Base-by-base conservation (phyloP, 2,329 filamentous ascomycete species). In the Fusarium annulatum region DNA sequence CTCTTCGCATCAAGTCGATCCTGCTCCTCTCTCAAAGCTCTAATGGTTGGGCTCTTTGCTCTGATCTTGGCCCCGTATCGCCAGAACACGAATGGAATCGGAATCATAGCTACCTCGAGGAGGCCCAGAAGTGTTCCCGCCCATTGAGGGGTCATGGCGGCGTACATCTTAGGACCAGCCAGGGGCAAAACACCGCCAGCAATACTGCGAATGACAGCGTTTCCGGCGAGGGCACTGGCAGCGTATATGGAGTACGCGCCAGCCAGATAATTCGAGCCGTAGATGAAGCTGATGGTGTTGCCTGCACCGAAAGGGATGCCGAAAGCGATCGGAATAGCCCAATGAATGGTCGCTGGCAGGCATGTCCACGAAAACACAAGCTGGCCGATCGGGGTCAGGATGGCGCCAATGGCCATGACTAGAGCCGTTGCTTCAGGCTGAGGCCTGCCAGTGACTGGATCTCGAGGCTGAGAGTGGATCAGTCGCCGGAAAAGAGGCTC, bases 361-460 rank as follows among this genome's bases (percentile, higher is more conserved):
- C 92, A 95, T 0, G 95, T 97, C 94, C 94, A 97, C 0, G 93
- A 90, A 79, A 98, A 98, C 81, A 92, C 92, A 30, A 98, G 88
- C 81, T 97, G 92, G 21, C 95, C 95, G 7, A 94, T 81, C 0
- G 94, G 93, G 0, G 93, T 90, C 2, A 94, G 84, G 3, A 97
- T 80, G 0, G 94, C 90, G 7, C 93, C 94, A 33, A 97, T 89
- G 75, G 92, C 94, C 78, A 97, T 93, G 64, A 96, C 88, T 46
- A 90, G 89, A 8, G 96, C 94, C 73, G 93, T 94, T 2, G 94
- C 92, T 82, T 98, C 95, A 0, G 95, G 95, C 0, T 89, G 86
- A 0, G 90, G 88, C 42, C 90, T 90, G 16, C 93, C 93, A 0
- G 94, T 97, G 56, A 88, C 87, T 0, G 93, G 92, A 77, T 97